These are phyloP conservation scores for Lepraria neglecta DNA, from an alignment of 495 filamentous ascomycete species.

Conservation along the genomic window DNA sequence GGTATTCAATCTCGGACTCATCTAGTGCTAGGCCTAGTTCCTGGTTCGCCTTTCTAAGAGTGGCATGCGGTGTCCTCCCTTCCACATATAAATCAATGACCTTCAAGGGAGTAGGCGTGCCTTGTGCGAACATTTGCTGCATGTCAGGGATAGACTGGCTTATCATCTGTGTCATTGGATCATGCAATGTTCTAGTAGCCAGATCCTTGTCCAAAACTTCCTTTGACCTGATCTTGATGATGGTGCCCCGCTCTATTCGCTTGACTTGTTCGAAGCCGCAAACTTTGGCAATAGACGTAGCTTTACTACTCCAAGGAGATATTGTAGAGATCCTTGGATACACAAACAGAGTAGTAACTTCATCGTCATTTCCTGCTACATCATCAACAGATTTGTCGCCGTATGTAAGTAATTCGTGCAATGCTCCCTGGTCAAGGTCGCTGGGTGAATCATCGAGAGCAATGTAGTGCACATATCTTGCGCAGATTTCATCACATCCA, in stretches of 20 bases:
- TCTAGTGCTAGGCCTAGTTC: conserved; percentile 79
- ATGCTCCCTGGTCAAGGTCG: too few relatives aligned
- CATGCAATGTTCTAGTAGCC: conserved; percentile 62
- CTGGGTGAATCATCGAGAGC: conserved; percentile 41
- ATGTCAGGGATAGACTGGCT: conserved; percentile 58
- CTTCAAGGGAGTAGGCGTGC: conserved; percentile 56
- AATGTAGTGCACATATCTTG: conserved; percentile 61
- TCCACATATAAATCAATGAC: conserved; percentile 63
- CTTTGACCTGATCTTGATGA: conserved; percentile 58
- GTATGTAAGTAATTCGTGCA: conserved; percentile 58
- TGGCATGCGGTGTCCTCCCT: conserved; percentile 55
- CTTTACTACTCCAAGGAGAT: conserved; percentile 95
- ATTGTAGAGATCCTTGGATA: conserved; percentile 75
- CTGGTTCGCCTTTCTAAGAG: conserved; percentile 75
- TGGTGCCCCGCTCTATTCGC: conserved; percentile 81
- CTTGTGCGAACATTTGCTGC: conserved; percentile 70
- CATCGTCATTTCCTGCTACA: conserved; percentile 28
- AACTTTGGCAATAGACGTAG: conserved; percentile 85
- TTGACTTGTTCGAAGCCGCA: conserved; percentile 71
- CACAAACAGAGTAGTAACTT: conserved; percentile 57
- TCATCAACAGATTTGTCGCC: conserved; percentile 38
- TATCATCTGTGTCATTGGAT: conserved; percentile 88
- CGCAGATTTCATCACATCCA: conserved; percentile 38
- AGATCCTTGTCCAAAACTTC: conserved; percentile 41
- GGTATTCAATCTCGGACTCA: conserved; percentile 81